Base-by-base conservation (phyloP, 345 rosid species). In the Corchorus olitorius region DNA sequence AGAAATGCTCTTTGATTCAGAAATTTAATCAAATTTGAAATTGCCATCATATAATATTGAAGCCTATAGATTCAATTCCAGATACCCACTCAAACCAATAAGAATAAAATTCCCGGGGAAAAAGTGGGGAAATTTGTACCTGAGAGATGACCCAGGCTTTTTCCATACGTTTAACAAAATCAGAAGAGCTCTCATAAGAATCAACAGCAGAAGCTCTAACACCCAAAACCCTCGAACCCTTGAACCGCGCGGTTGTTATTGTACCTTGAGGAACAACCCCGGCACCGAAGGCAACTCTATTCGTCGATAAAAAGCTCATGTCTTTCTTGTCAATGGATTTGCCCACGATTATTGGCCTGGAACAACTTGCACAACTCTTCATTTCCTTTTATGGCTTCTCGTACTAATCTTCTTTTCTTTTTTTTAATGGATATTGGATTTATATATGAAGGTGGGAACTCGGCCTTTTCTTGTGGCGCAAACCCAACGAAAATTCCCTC, bases 61-160 rank as follows among this genome's bases (percentile, higher is more conserved):
- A 20, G 46, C 1, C 6, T 39, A 39, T 39, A 39, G 43, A 39
- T 39, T 1, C 43, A 39, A 39, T 39, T 3, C 43, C 43, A 63
- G 65, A 41, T 8, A 33, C 63, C 67, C 6, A 4, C 33, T 20
- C n/a, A 22, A 70, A 27, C 35, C 7, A 13, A n/a, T 16, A 41
- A 41, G 27, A 63, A 15, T 48, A 65, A 61, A 56, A n/a, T 56
- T n/a, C n/a, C 1, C 8, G 61, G 17, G 39, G 27, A 10, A 74
- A 22, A 65, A 14, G 45, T 60, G 48, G 15, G 43, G 52, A 7
- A 14, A 49, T 13, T 5, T 34, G 48, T 16, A 92, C 97, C 95
- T 95, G 94, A 68, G 99, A 91, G 79, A 95, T 91, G 72, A 85
- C 50, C 99, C 97, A 95, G 27, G 96, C 94, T 74, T 84, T 95